Conservation (phyloP, 1,139 yeast species). For the Tardiomyces depauwii region DNA sequence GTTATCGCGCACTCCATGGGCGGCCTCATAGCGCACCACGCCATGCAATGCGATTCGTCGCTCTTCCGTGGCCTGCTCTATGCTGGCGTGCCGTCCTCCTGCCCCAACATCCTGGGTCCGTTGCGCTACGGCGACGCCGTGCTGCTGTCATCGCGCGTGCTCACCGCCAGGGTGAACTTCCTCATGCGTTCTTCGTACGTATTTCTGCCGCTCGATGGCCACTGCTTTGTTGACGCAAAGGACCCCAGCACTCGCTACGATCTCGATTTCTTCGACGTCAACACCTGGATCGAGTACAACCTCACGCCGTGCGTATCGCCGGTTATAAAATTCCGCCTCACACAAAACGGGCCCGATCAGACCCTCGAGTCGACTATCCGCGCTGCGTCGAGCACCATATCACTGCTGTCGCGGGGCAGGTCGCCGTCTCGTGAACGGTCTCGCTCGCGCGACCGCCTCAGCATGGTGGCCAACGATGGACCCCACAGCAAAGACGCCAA, state of each 20-base stretch:
- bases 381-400: neutral
- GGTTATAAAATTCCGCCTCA: conserved; percentile 7
- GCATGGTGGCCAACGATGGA: neutral
- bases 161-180: conserved; percentile 74
- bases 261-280: conserved; percentile 68
- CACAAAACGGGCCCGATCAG: conserved; percentile 6
- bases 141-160: conserved; percentile 56
- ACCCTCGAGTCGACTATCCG: neutral
- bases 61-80: conserved; percentile 64
- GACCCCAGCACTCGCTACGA: conserved; percentile 45
- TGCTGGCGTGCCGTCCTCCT: conserved; percentile 76
- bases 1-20: conserved; percentile 93
- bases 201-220: conserved; percentile 64
- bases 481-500: too few species aligned
- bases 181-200: conserved; percentile 78
- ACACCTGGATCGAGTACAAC: conserved; percentile 68
- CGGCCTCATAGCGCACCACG: conserved; percentile 73
- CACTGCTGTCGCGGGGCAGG: neutral
- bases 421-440: neutral
- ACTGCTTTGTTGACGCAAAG: conserved; percentile 50
- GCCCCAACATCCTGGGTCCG: conserved; percentile 82
- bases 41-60: conserved; percentile 55
- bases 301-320: conserved; percentile 63
- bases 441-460: neutral
- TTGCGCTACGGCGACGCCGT: conserved; percentile 73